A percentile compares a stretch with the other conserved stretches of the same genome.
Conservation (phyloP, 331 rosid genomes). For the Acacia pycnantha region DNA sequence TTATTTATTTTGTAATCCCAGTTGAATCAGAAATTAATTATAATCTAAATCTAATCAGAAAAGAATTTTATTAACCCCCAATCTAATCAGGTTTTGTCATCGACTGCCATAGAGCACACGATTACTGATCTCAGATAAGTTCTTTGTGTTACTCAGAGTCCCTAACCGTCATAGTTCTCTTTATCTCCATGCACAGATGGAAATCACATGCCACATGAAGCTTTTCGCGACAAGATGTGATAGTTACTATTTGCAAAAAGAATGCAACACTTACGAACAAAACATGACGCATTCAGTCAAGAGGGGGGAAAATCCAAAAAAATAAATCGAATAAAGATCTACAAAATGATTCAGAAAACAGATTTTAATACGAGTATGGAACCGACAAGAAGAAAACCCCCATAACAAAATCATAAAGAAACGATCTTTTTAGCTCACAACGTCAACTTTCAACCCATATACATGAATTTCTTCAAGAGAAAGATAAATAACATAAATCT, state of each 20-base stretch:
- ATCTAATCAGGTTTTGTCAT: constrained; percentile 25
- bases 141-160: not conserved
- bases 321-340: constrained; percentile 20
- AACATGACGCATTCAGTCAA: constrained; percentile 4
- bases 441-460: constrained; percentile 23
- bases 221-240: not conserved
- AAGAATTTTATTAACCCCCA: not conserved
- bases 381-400: not conserved
- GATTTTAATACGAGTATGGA: not conserved
- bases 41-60: not conserved
- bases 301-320: not conserved
- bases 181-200: constrained; percentile 26
- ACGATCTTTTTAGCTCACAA: constrained; percentile 37
- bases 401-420: constrained; percentile 25
- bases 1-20: not conserved
- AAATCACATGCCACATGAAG: constrained; percentile 21
- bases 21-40: not conserved
- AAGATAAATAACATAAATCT: not conserved
- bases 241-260: constrained; percentile 1
- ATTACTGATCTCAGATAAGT: constrained; percentile 9
- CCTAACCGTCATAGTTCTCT: constrained; percentile 14
- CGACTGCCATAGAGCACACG: constrained; percentile 18
- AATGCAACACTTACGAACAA: not conserved
- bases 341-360: constrained; percentile 14
- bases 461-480: constrained; percentile 2